Conservation (phyloP, 2,329 filamentous ascomycete species). For the Apiospora phragmitis region DNA sequence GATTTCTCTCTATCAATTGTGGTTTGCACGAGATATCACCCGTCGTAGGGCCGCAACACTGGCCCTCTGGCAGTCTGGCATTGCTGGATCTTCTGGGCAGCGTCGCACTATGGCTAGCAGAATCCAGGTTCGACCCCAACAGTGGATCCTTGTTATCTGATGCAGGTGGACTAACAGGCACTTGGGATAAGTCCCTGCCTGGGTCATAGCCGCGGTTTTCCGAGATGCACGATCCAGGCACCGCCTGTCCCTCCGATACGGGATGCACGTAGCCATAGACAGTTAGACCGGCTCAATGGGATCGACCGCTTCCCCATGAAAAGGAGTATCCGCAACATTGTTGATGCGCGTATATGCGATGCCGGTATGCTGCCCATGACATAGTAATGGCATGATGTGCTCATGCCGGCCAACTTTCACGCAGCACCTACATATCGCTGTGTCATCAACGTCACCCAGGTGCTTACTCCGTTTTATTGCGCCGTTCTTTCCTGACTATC, state of each 20-base stretch:
- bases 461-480: not conserved
- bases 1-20: constrained; percentile 1
- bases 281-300: not conserved
- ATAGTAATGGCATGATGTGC: not conserved
- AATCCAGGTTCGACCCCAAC: not conserved
- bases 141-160: not conserved
- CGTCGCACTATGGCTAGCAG: constrained; percentile 2
- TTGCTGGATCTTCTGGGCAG: not conserved
- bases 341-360: not conserved
- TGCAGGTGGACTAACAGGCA: constrained; percentile 2
- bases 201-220: not conserved
- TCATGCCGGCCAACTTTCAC: not conserved
- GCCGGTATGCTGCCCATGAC: not conserved
- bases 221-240: not conserved
- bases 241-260: not conserved
- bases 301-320: not conserved
- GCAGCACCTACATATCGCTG: not conserved
- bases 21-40: not conserved
- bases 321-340: not conserved
- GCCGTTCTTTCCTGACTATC: not conserved
- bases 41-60: not conserved
- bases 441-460: not conserved
- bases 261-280: not conserved
- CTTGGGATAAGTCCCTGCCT: not conserved
- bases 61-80: not conserved